Conservation (phyloP, 331 rosid genomes). For the Pyrus hybrid region DNA sequence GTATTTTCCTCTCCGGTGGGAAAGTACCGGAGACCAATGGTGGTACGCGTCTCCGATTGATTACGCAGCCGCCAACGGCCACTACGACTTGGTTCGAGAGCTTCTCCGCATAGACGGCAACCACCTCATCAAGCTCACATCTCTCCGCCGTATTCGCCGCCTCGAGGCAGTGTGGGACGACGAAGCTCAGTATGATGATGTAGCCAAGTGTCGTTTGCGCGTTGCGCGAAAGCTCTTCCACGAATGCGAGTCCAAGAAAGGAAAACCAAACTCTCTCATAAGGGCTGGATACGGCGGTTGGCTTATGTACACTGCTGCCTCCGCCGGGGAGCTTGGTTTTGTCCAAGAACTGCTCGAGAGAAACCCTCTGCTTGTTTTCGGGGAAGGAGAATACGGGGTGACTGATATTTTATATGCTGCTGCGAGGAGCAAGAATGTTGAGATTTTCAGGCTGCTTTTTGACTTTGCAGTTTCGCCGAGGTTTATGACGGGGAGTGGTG, state of each 20-base stretch:
- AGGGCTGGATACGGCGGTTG: slow-evolving; percentile 89
- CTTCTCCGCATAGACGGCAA: slow-evolving; percentile 75
- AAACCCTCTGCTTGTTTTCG: slow-evolving; percentile 86
- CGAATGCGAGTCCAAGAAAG: slow-evolving; percentile 60
- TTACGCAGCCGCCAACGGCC: slow-evolving; percentile 97
- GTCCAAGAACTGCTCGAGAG: slow-evolving; percentile 64
- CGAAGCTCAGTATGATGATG: slow-evolving; percentile 66
- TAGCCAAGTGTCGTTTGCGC: slow-evolving; percentile 58
- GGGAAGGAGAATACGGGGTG: slow-evolving; percentile 94
- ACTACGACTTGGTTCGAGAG: slow-evolving; percentile 80
- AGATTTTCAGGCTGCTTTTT: slow-evolving; percentile 69
- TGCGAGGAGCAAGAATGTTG: slow-evolving; percentile 71
- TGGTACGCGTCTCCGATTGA: slow-evolving; percentile 98
- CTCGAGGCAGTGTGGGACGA: slow-evolving; percentile 97
- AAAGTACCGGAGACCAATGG: slow-evolving; percentile 99
- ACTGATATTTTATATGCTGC: slow-evolving; percentile 93
- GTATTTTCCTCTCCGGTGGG: slow-evolving; percentile 94
- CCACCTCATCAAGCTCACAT: slow-evolving; percentile 88
- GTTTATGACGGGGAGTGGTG: slow-evolving; percentile 43
- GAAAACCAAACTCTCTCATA: slow-evolving; percentile 59
- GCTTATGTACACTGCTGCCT: slow-evolving; percentile 97
- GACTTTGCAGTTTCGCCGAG: slow-evolving; percentile 77
- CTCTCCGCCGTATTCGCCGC: slow-evolving; percentile 81
- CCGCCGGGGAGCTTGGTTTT: slow-evolving; percentile 77
- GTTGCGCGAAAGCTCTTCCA: slow-evolving; percentile 65